Percentiles rank a stretch among this genome's conserved stretches.
phyloP scores from a whole-genome alignment of 2,329 filamentous ascomycete species.

The Malbranchea zuffiana region DNA sequence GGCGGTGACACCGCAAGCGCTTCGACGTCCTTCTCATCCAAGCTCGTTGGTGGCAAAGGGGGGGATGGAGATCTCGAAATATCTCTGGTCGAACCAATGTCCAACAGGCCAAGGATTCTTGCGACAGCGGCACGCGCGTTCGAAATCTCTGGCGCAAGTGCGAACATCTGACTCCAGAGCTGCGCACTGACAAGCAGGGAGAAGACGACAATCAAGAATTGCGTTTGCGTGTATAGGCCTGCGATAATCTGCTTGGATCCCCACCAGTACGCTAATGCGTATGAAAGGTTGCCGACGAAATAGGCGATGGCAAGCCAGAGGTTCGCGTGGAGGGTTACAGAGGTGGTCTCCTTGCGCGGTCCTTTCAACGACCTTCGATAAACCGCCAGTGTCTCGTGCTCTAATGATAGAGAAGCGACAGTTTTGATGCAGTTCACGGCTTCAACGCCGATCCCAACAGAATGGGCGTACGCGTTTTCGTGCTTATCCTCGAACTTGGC shows the following conservation, averaged over 20 bases:
- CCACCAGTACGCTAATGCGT: conserved; percentile 73
- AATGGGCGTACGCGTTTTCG: conserved; percentile 41
- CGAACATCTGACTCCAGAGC: conserved; percentile 63
- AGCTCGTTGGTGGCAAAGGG: background rate
- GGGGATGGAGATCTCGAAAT: conserved; percentile 3
- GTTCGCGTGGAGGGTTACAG: conserved; percentile 39
- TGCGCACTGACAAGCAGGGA: conserved; percentile 62
- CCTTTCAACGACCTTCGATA: conserved; percentile 37
- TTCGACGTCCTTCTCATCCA: conserved; percentile 13
- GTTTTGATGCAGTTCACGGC: conserved; percentile 44
- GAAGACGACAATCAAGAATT: conserved; percentile 63
- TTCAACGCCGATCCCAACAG: conserved; percentile 43
- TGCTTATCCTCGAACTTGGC: conserved; percentile 48
- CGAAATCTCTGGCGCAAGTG: conserved; percentile 63
- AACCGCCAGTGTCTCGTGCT: conserved; percentile 38
- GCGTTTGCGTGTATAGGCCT: conserved; percentile 54
- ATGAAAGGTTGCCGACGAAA: conserved; percentile 51
- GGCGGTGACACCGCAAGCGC: conserved; percentile 4
- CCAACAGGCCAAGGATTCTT: conserved; percentile 41
- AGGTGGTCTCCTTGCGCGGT: conserved; percentile 40
- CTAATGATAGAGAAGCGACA: conserved; percentile 41
- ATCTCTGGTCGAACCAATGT: conserved; percentile 28
- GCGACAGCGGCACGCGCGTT: conserved; percentile 52
- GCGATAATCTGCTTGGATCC: conserved; percentile 58
- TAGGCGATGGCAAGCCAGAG: conserved; percentile 38